Base-by-base conservation (phyloP, 1,139 yeast genomes). In the Pichia sp. region DNA sequence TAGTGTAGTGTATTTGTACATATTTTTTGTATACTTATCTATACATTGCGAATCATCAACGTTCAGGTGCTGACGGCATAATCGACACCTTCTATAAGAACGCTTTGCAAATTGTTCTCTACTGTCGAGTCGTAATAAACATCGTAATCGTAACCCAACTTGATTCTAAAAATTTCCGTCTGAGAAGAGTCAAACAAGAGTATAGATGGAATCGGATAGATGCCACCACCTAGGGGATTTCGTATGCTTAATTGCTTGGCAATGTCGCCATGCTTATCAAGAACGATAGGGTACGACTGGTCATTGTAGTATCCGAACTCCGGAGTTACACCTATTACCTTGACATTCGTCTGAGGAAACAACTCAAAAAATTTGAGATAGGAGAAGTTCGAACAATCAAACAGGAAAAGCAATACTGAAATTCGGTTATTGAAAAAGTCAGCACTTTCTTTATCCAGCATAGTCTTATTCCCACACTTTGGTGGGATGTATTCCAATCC, bases 211-310 rank as follows among this genome's bases (percentile, higher is more conserved):
- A 77, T 61, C 0, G 83, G 82, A 60, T 75, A 79, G n/a, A 66
- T 50, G 0, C 80, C 83, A 10, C 83, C 83, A 9, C 83, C 83
- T 27, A 78, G 59, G 0, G 84, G 84, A 60, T 78, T 79, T 40
- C 72, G 58, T 8, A 77, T 58, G 20, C 66, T 59, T 45, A 68
- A 58, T 16, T 66, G 64, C 27, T 66, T 63, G 2, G 76, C 63
- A 38, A 64, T 50, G 9, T 45, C 38, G 3, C 72, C 72, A 17
- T 54, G 42, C 8, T 55, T 4, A 54, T 68, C 72, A 16, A 63
- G 42, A 8, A 68, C 27, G 1, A 68, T 57, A 1, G 72, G 71
- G 49, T 63, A 67, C 2, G 50, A 30, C 31, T 53, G 49, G 1
- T 40, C 36, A 33, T 63, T 61, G 10, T 20, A 30, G 9, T 48